Percentiles rank a stretch among this genome's conserved stretches.
Conservation (phyloP, 176 grass and related monocot species). For the Hsuehochloa calcarea region DNA sequence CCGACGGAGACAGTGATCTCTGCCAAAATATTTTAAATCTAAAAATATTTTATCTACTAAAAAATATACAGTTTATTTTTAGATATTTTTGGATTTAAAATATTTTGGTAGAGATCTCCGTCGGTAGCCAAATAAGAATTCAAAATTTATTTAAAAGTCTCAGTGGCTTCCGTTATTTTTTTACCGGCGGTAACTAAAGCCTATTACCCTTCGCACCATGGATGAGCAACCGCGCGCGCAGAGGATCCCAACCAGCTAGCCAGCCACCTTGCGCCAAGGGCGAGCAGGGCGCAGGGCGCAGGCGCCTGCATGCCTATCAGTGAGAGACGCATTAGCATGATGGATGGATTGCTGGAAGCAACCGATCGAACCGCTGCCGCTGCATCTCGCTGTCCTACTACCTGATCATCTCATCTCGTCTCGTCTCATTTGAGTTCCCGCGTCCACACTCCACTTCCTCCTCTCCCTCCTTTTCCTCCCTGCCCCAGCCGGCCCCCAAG, state of each 20-base stretch:
- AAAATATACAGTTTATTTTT: too few relatives aligned
- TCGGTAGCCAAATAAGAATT: too few relatives aligned
- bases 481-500: not conserved
- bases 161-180: too few relatives aligned
- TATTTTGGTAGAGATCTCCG: too few relatives aligned
- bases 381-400: not conserved
- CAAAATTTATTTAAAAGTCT: too few relatives aligned
- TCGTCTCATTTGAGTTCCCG: constrained; percentile 17
- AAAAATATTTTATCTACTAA: too few relatives aligned
- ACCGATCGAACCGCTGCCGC: not conserved
- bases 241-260: not conserved
- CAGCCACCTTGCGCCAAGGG: not conserved
- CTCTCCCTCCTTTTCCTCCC: not conserved
- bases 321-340: constrained; percentile 10
- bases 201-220: too few relatives aligned
- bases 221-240: not conserved
- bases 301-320: not conserved
- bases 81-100: too few relatives aligned
- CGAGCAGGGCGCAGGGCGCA: not conserved
- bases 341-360: constrained; percentile 26
- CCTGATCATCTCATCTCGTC: constrained; percentile 23
- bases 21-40: too few relatives aligned
- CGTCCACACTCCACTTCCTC: not conserved
- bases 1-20: too few relatives aligned
- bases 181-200: too few relatives aligned